Conservation (phyloP, 2,329 filamentous ascomycete genomes). For the Ceratocystis lukuohia region DNA sequence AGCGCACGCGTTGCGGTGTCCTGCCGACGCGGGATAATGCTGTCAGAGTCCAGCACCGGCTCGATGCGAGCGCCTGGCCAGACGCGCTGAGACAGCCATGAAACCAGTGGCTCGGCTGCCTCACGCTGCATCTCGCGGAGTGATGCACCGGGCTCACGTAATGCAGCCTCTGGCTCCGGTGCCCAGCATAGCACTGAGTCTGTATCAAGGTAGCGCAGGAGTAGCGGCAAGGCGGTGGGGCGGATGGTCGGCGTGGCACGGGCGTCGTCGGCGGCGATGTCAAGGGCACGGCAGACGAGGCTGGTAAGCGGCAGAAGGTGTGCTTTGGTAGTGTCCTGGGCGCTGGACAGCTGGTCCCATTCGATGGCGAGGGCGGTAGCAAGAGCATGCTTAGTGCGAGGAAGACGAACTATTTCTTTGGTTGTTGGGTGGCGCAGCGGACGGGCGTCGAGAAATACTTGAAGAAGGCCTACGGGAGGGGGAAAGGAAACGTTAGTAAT, state of each 20-base stretch:
- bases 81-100: slow-evolving; percentile 55
- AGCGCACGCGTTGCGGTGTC: slow-evolving; percentile 60
- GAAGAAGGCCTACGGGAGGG: slow-evolving; percentile 30
- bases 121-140: slow-evolving; percentile 61
- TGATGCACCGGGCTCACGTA: slow-evolving; percentile 29
- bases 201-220: slow-evolving; percentile 80
- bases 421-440: slow-evolving; percentile 65
- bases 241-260: slow-evolving; percentile 40
- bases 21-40: slow-evolving; percentile 65
- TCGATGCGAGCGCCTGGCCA: slow-evolving; percentile 72
- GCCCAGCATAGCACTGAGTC: slow-evolving; percentile 90
- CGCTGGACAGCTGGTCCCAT: slow-evolving; percentile 75
- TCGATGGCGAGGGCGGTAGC: slow-evolving; percentile 78
- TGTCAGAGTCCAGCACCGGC: slow-evolving; percentile 66
- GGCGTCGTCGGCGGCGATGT: slow-evolving; percentile 58
- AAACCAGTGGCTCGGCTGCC: slow-evolving; percentile 56
- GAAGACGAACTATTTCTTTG: slow-evolving; percentile 58
- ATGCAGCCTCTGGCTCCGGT: slow-evolving; percentile 37
- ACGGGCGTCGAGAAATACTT: slow-evolving; percentile 62
- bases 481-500: not conserved
- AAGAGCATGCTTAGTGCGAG: slow-evolving; percentile 62
- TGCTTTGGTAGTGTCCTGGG: slow-evolving; percentile 69
- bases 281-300: slow-evolving; percentile 66
- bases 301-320: slow-evolving; percentile 87
- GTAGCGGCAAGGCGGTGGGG: slow-evolving; percentile 47